Conservation (phyloP, 1,284 basidiomycete genomes). For the Trichosporon sp. region DNA sequence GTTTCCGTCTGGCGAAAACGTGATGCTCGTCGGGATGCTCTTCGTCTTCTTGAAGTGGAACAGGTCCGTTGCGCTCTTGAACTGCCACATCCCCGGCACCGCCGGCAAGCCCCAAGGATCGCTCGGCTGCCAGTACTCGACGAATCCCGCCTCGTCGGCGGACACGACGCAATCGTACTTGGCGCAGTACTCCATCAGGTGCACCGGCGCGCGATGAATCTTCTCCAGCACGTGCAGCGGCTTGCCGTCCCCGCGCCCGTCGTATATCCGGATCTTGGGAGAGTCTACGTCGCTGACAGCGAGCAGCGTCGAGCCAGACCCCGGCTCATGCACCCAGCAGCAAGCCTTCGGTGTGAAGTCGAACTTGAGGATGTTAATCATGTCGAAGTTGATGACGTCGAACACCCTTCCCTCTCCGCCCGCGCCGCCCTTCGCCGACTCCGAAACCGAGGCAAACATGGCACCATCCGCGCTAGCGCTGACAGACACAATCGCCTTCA, state of each 20-base stretch:
- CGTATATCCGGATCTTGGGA: constrained; percentile 80
- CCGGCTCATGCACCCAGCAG: constrained; percentile 87
- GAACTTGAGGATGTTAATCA: constrained; percentile 97
- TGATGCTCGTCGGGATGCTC: constrained; percentile 82
- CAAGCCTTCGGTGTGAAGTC: constrained; percentile 76
- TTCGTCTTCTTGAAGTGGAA: constrained; percentile 99
- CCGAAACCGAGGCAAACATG: constrained; percentile 81
- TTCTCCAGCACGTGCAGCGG: constrained; percentile 69
- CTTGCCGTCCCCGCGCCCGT: constrained; percentile 75
- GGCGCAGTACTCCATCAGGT: constrained; percentile 89
- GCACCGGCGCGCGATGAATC: constrained; percentile 81
- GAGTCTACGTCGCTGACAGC: constrained; percentile 81
- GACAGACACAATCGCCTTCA: constrained; percentile 71
- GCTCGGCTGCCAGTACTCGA: constrained; percentile 92
- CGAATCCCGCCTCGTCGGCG: constrained; percentile 87
- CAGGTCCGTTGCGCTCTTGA: constrained; percentile 85
- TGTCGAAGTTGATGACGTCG: constrained; percentile 96
- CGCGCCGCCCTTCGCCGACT: constrained; percentile 35
- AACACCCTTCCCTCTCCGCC: constrained; percentile 88
- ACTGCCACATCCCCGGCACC: constrained; percentile 76
- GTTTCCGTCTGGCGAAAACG: constrained; percentile 78
- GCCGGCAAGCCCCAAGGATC: constrained; percentile 82
- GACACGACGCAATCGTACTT: constrained; percentile 87
- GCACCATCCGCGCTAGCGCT: constrained; percentile 89
- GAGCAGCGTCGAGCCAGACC: constrained; percentile 79